phyloP scores from a whole-genome alignment of 108 stramenopile genomes.

The Skeletonema tropicum region DNA sequence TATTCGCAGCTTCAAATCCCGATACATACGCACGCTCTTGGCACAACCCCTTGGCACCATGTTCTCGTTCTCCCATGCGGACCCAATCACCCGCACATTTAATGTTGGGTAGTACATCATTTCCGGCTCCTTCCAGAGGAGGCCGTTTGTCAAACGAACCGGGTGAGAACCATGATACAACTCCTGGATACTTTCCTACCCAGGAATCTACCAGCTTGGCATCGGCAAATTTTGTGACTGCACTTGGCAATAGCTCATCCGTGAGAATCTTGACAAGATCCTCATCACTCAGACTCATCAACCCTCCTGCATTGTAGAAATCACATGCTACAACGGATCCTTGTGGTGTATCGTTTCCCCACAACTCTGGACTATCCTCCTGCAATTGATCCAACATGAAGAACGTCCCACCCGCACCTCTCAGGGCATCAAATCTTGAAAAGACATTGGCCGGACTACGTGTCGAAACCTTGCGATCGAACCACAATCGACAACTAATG shows the following conservation, averaged over 20 bases:
- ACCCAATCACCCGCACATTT: slow-evolving; percentile 95
- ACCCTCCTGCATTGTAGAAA: slow-evolving; percentile 90
- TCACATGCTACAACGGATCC: slow-evolving; percentile 91
- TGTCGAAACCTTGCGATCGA: slow-evolving; percentile 78
- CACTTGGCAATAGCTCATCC: slow-evolving; percentile 77
- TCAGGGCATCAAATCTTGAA: slow-evolving; percentile 82
- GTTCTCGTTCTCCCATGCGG: slow-evolving; percentile 90
- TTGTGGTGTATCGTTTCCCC: slow-evolving; percentile 60
- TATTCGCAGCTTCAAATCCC: slow-evolving; percentile 88
- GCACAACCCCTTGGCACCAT: slow-evolving; percentile 93
- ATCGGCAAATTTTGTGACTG: slow-evolving; percentile 77
- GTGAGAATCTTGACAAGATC: slow-evolving; percentile 81
- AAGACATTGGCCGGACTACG: slow-evolving; percentile 94
- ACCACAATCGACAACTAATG: slow-evolving; percentile 82
- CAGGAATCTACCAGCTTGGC: slow-evolving; percentile 87
- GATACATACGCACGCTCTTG: slow-evolving; percentile 93
- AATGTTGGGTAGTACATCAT: slow-evolving; percentile 58
- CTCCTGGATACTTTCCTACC: slow-evolving; percentile 87
- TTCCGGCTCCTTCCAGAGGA: slow-evolving; percentile 73
- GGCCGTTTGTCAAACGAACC: slow-evolving; percentile 83
- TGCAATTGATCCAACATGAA: slow-evolving; percentile 95
- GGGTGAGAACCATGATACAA: slow-evolving; percentile 90
- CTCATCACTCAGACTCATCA: slow-evolving; percentile 81
- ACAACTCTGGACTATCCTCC: slow-evolving; percentile 62
- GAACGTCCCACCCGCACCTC: slow-evolving; percentile 92